Evolutionary conservation across 352 stramenopile genomes (phyloP).

Genomic region (Plasmopara muralis): DNA sequence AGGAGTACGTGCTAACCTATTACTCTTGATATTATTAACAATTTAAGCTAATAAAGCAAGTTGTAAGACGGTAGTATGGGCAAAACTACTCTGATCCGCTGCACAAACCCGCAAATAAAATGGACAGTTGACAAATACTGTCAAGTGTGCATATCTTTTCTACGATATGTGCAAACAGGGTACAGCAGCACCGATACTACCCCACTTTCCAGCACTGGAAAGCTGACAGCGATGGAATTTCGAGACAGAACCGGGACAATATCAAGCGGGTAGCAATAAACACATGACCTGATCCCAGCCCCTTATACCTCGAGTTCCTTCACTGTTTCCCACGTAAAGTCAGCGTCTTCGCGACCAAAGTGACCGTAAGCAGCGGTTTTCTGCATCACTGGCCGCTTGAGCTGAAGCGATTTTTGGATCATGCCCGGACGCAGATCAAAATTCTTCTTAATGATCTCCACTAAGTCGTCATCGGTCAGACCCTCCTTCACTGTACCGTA

Average conservation of each 20-base stretch:
- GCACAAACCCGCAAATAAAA: slow-evolving; percentile 15
- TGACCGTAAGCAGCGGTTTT: slow-evolving; percentile 99
- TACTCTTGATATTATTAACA: slow-evolving; percentile 33
- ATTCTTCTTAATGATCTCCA: slow-evolving; percentile 98
- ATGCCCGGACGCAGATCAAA: slow-evolving; percentile 98
- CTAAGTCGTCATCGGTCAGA: slow-evolving; percentile 94
- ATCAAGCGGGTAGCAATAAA: too few relatives aligned
- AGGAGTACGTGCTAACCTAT: slow-evolving; percentile 22
- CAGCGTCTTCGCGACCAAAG: slow-evolving; percentile 96
- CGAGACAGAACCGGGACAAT: slow-evolving; percentile 27
- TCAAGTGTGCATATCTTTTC: slow-evolving; percentile 34
- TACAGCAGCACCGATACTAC: slow-evolving; percentile 26
- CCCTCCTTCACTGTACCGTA: slow-evolving; percentile 96
- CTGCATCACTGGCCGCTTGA: slow-evolving; percentile 96
- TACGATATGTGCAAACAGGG: slow-evolving; percentile 9
- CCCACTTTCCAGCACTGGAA: slow-evolving; percentile 25
- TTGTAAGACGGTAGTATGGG: slow-evolving; percentile 26
- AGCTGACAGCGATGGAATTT: slow-evolving; percentile 24
- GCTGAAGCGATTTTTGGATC: slow-evolving; percentile 97
- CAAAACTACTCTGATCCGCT: slow-evolving; percentile 22
- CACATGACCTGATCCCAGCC: slow-evolving; percentile 19
- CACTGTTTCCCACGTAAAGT: slow-evolving; percentile 99
- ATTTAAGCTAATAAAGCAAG: slow-evolving; percentile 12
- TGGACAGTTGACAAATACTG: slow-evolving; percentile 36
- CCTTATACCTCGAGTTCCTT: slow-evolving; percentile 87